A percentile compares a stretch with the other conserved stretches of the same genome.
Conservation (phyloP, 2,329 filamentous ascomycete species). For the Emergomyces pasteurianus region DNA sequence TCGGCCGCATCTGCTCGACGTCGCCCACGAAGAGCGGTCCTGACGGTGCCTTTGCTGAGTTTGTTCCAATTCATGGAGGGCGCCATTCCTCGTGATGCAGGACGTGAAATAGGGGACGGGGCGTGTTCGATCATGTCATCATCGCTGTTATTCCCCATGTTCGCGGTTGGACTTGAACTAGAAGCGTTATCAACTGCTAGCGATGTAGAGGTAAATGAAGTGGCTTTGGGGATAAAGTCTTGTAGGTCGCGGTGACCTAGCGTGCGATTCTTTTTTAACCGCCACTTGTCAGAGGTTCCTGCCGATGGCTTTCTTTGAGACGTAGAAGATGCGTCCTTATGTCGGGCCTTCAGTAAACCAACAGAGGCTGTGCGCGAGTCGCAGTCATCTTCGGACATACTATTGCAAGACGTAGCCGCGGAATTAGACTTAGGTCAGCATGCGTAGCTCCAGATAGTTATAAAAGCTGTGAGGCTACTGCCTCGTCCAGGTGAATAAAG, state of each 20-base stretch:
- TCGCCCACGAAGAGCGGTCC: slow-evolving; percentile 30
- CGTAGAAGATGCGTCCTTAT: slow-evolving; percentile 13
- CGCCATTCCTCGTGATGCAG: slow-evolving; percentile 11
- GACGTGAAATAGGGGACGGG: neutral
- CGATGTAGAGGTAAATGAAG: slow-evolving; percentile 22
- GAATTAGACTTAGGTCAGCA: neutral
- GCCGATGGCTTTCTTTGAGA: slow-evolving; percentile 14
- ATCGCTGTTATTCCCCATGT: slow-evolving; percentile 9
- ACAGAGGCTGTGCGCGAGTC: slow-evolving; percentile 38
- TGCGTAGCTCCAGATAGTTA: neutral
- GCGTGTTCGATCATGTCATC: neutral
- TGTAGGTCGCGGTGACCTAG: slow-evolving; percentile 16
- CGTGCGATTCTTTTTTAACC: slow-evolving; percentile 16
- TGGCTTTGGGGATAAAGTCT: slow-evolving; percentile 28
- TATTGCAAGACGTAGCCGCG: neutral
- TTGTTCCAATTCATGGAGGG: slow-evolving; percentile 35
- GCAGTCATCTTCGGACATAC: slow-evolving; percentile 18
- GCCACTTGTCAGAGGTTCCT: slow-evolving; percentile 18
- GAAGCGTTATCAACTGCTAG: slow-evolving; percentile 23
- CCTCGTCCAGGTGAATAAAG: neutral
- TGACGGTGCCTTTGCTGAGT: slow-evolving; percentile 28
- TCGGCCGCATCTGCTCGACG: slow-evolving; percentile 10
- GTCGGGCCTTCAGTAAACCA: slow-evolving; percentile 25
- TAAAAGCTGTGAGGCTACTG: neutral
- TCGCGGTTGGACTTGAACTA: slow-evolving; percentile 17